Base-by-base conservation (phyloP, 345 rosid species). In the Nephelium lappaceum region DNA sequence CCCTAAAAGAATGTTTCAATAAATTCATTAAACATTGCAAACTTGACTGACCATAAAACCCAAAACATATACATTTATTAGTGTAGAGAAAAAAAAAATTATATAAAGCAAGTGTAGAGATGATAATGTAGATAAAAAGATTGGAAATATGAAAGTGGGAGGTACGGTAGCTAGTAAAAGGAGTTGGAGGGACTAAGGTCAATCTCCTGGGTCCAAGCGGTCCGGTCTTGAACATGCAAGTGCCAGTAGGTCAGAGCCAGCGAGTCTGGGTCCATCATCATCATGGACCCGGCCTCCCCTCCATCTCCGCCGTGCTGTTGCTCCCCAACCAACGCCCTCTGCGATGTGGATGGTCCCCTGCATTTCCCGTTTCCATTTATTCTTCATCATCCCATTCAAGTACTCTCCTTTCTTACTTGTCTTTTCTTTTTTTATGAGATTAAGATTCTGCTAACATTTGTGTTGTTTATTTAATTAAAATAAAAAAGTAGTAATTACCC, bases 201-300 rank as follows among this genome's bases (percentile, higher is more conserved):
- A 27, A 95, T 87, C 87, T 95, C 99, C 64, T 92, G 97, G 65
- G 99, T 92, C 99, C 99, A 95, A 31, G 94, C 93, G 43, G 88
- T 80, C 10, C 91, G 93, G 83, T 94, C 92, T 82, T 95, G 99
- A 51, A 87, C 90, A 74, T 95, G 99, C 69, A 95, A 82, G 58
- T 88, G 89, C 99, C 99, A 95, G 92, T 93, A 95, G 72, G 98
- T 93, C 78, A 87, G 92, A 84, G 99, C 98, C 81, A 93, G 78
- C 57, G 88, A 87, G 81, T 93, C 95, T 0, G 99, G 98, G 86
- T 95, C 95, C 98, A 91, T 87, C 79, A 78, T 76, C 79, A 49
- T 77, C 82, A 23, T 58, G 66, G 45, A 72, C 79, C 73, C 84
- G 47, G 68, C 75, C 5, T 57, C 71, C 23, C 43, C 79, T 69